phyloP scores from a whole-genome alignment of 306 rosid genomes.

The Inga leiocalycina region DNA sequence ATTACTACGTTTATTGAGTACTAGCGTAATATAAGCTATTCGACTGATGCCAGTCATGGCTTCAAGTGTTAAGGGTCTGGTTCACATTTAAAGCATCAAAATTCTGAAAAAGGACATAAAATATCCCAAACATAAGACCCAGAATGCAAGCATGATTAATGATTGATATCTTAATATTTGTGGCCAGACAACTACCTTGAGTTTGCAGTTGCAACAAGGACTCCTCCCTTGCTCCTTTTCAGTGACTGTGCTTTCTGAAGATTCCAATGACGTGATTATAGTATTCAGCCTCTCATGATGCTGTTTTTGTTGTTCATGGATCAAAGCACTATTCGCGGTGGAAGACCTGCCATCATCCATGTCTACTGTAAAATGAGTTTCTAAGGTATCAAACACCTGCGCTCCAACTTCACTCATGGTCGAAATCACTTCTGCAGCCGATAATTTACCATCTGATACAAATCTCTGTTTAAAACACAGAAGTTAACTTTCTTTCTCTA shows the following conservation, averaged over 20 bases:
- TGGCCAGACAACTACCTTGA: conserved; percentile 81
- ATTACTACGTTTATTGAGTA: conserved; percentile 18
- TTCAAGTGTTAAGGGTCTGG: conserved; percentile 30
- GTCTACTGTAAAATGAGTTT: conserved; percentile 49
- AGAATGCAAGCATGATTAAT: conserved; percentile 52
- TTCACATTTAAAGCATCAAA: conserved; percentile 31
- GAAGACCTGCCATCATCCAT: conserved; percentile 41
- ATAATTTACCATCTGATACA: conserved; percentile 50
- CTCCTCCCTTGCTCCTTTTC: conserved; percentile 40
- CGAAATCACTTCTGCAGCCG: conserved; percentile 56
- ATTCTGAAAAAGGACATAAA: conserved; percentile 30
- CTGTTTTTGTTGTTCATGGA: conserved; percentile 53
- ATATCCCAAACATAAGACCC: conserved; percentile 48
- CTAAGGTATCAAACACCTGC: conserved; percentile 65
- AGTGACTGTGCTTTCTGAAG: conserved; percentile 47
- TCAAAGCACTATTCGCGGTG: conserved; percentile 39
- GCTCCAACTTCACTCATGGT: conserved; percentile 67
- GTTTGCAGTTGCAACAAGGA: conserved; percentile 48
- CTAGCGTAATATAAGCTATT: conserved; percentile 35
- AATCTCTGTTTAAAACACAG: conserved; percentile 48
- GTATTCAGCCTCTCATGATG: conserved; percentile 58
- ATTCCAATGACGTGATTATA: conserved; percentile 55
- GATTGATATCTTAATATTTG: conserved; percentile 55
- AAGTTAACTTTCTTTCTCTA: conserved; percentile 19
- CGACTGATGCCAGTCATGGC: conserved; percentile 33